Evolutionary conservation across 179 eudicot species (phyloP), one percentile per base, ranked within the genome.

Genomic region (Pouteria campechiana): DNA sequence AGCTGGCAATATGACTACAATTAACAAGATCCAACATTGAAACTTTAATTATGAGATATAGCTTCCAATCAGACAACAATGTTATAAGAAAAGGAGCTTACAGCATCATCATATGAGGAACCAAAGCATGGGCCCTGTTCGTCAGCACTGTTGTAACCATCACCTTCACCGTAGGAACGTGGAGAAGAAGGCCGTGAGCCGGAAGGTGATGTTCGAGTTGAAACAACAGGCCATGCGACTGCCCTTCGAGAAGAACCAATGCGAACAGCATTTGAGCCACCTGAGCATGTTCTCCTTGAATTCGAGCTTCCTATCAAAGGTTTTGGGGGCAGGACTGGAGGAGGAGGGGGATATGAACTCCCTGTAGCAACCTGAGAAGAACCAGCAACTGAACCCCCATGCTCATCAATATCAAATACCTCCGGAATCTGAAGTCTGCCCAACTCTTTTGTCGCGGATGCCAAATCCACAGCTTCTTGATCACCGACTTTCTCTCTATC

Each of bases 131-230:
- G 75, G 46, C 48, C 61, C 43, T 87, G 96, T 72, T 90, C 98
- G 62, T 90, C 98, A 33, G 96, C 96, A 48, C 98, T 90, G 55
- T 90, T 90, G 61, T 90, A 90, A 12, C 98, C 98, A 69, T 90
- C 96, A 56, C 37, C 68, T 38, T 90, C 98, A 67, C 76, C 63
- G 54, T 81, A 87, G 48, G 87, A 70, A 54, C 92, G 68, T 0
- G 98, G 98, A 7, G 98, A 86, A 39, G 96, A 81, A 52, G 98
- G 96, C 48, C 78, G 73, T 12, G 98, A 87, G 14, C 65, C 94
- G 45, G 82, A 63, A 34, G 95, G 82, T 3, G 93, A 76, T 56
- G 87, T 74, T 71, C 93, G 73, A 32, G 75, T 44, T 17, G 88
- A 46, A 48, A 72, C 62, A 49, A 57, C 66, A 17, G 97, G 79